phyloP scores from a whole-genome alignment of 73 alveolate species.

The Paramecium biaurelia region DNA sequence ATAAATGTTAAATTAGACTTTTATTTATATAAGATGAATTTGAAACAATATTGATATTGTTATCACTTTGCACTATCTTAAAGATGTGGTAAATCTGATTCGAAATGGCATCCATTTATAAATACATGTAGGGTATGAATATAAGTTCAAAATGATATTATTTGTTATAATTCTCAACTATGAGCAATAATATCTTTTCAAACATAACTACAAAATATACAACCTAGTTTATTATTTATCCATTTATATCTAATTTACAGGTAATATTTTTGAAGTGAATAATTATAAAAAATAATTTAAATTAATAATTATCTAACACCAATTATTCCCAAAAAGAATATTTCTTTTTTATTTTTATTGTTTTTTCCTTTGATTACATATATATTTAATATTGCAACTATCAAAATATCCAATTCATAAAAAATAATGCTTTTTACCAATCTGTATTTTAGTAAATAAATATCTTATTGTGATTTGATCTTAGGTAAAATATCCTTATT shows the following conservation, averaged over 20 bases:
- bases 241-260: not conserved
- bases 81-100: not conserved
- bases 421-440: not conserved
- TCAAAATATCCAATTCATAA: no score
- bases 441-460: not conserved
- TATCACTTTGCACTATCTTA: not conserved
- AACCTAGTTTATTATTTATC: not conserved
- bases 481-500: not conserved
- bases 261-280: not conserved
- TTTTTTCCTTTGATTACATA: not conserved
- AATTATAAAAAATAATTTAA: not conserved
- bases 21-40: not conserved
- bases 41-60: not conserved
- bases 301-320: not conserved
- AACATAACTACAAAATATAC: not conserved
- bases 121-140: not conserved
- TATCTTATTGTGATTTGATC: not conserved
- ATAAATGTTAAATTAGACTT: not conserved
- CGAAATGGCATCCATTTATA: not conserved
- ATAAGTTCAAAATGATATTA: not conserved
- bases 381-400: not conserved
- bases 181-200: no score
- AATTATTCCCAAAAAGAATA: constrained; percentile 13
- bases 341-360: not conserved
- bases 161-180: not conserved